Conservation (phyloP, 2,329 filamentous ascomycete genomes). For the Fusarium citri region DNA sequence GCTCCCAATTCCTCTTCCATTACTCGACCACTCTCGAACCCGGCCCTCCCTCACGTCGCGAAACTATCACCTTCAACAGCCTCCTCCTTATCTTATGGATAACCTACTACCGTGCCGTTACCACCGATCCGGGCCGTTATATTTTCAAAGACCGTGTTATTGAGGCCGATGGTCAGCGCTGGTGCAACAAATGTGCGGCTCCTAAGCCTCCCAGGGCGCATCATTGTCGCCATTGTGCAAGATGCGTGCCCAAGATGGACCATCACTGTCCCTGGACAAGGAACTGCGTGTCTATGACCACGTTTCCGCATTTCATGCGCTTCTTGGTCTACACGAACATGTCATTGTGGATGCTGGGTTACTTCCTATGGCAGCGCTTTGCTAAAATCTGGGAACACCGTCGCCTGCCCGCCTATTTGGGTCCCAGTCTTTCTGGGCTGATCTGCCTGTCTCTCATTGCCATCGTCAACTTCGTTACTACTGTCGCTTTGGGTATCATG, state of each 20-base stretch:
- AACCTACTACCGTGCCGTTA: slow-evolving; percentile 73
- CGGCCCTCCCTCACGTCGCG: slow-evolving; percentile 66
- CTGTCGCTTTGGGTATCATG: slow-evolving; percentile 73
- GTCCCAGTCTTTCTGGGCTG: slow-evolving; percentile 71
- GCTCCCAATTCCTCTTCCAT: slow-evolving; percentile 77
- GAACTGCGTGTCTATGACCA: slow-evolving; percentile 86
- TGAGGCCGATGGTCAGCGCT: slow-evolving; percentile 57
- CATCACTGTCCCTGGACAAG: slow-evolving; percentile 88
- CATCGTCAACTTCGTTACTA: slow-evolving; percentile 67
- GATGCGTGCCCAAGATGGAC: slow-evolving; percentile 85
- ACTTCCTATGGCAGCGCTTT: slow-evolving; percentile 70
- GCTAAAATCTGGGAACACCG: slow-evolving; percentile 71
- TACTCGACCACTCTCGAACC: slow-evolving; percentile 64
- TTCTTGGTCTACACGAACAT: slow-evolving; percentile 78
- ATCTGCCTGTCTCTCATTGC: slow-evolving; percentile 70
- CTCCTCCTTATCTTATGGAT: slow-evolving; percentile 73
- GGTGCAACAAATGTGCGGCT: slow-evolving; percentile 81
- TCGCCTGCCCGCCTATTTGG: slow-evolving; percentile 79
- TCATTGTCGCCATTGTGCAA: slow-evolving; percentile 81
- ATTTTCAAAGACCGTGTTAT: slow-evolving; percentile 55
- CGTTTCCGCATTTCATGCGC: slow-evolving; percentile 84
- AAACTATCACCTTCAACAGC: slow-evolving; percentile 74
- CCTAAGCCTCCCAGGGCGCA: slow-evolving; percentile 82
- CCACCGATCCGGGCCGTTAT: slow-evolving; percentile 68
- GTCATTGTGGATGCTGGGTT: slow-evolving; percentile 71